Evolutionary conservation across 352 stramenopile genomes (phyloP).

Genomic region (Pythium monospermum): DNA sequence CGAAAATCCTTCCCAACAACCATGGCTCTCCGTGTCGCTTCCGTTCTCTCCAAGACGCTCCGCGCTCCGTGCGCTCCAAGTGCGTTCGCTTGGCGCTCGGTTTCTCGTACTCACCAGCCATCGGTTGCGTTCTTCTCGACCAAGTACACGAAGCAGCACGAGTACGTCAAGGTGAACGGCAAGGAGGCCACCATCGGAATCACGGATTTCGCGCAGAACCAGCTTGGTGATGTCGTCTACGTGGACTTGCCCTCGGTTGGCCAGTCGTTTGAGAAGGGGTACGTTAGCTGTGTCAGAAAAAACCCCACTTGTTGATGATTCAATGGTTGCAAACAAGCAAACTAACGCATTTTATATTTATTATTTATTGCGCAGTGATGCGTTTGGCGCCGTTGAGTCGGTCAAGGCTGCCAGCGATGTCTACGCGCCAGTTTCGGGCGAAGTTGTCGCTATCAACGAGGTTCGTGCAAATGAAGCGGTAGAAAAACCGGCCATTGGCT

Average conservation of each 20-base stretch:
- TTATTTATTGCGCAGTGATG: slow-evolving; percentile 54
- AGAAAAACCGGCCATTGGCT: slow-evolving; percentile 1
- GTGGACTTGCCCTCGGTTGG: slow-evolving; percentile 95
- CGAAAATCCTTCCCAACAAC: slow-evolving; percentile 8
- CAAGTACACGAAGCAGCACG: slow-evolving; percentile 83
- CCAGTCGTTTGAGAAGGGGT: slow-evolving; percentile 92
- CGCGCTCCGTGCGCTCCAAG: slow-evolving; percentile 23
- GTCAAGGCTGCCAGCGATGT: slow-evolving; percentile 98
- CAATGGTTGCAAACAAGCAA: neutral
- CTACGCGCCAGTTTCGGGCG: slow-evolving; percentile 92
- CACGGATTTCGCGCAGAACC: slow-evolving; percentile 97
- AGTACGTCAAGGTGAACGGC: slow-evolving; percentile 81
- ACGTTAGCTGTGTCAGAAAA: no score
- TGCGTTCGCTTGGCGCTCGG: slow-evolving; percentile 26
- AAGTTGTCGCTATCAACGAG: slow-evolving; percentile 93
- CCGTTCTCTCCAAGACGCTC: slow-evolving; percentile 50
- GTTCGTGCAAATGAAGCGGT: slow-evolving; percentile 15
- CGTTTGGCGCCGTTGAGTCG: slow-evolving; percentile 97
- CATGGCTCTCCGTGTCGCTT: slow-evolving; percentile 53
- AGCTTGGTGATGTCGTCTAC: slow-evolving; percentile 96
- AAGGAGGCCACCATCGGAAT: slow-evolving; percentile 92
- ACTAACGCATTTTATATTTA: slow-evolving; percentile 5
- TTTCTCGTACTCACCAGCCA: slow-evolving; percentile 32
- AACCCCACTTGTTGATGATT: no score
- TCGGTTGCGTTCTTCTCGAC: slow-evolving; percentile 63